A percentile compares a stretch with the other conserved stretches of the same genome.
Evolutionary conservation across 208 protist genomes (phyloP).

Genomic region (Trypanosoma rangeli): DNA sequence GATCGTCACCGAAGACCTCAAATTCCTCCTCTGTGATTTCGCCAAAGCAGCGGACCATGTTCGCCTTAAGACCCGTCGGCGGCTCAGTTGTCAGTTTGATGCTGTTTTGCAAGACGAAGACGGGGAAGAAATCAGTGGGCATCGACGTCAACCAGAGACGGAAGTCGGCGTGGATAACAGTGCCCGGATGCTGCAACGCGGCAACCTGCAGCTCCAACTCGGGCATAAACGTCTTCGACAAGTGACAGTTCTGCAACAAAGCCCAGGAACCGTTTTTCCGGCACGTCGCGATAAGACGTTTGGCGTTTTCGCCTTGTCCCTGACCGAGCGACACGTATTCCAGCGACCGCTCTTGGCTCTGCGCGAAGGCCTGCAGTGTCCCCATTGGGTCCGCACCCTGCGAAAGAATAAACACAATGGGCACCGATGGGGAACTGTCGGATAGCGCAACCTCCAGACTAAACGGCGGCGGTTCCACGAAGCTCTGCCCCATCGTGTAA

Average conservation of each 20-base stretch:
- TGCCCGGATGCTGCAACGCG: conserved; percentile 45
- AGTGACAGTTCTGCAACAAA: conserved; percentile 97
- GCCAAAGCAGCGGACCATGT: conserved; percentile 95
- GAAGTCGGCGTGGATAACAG: conserved; percentile 88
- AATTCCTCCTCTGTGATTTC: conserved; percentile 87
- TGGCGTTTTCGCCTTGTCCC: conserved; percentile 96
- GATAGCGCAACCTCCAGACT: conserved; percentile 84
- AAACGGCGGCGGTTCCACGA: conserved; percentile 94
- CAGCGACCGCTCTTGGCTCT: conserved; percentile 62
- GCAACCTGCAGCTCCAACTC: conserved; percentile 93
- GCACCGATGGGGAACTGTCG: conserved; percentile 86
- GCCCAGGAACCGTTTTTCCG: conserved; percentile 93
- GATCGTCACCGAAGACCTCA: conserved; percentile 46
- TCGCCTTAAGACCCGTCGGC: conserved; percentile 95
- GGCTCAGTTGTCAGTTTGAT: conserved; percentile 98
- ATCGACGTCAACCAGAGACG: conserved; percentile 98
- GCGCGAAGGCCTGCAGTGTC: conserved; percentile 92
- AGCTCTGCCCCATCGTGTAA: conserved; percentile 89
- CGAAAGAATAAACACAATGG: conserved; percentile 98
- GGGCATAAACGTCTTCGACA: conserved; percentile 96
- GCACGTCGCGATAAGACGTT: conserved; percentile 92
- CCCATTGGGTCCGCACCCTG: conserved; percentile 96
- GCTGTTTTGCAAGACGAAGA: conserved; percentile 97
- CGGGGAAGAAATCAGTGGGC: conserved; percentile 97
- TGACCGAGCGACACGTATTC: conserved; percentile 97